phyloP scores from a whole-genome alignment of 2,329 filamentous ascomycete genomes.

The Fusarium oligoseptatum region DNA sequence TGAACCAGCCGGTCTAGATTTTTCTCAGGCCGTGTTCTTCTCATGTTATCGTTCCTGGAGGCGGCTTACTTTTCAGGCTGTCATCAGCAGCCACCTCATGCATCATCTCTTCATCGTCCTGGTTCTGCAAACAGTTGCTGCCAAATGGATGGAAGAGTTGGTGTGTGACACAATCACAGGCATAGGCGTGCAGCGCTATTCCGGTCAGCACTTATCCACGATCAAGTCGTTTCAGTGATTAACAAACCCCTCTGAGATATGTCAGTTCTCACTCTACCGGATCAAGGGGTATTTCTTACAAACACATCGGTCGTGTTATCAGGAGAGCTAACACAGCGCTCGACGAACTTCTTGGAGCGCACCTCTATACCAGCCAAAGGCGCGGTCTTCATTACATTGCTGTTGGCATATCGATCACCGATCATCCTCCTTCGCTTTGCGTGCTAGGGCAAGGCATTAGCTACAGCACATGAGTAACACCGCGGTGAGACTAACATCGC shows the following conservation, averaged over 20 bases:
- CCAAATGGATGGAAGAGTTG: constrained; percentile 78
- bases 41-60: background rate
- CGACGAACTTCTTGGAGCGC: constrained; percentile 67
- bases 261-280: constrained; percentile 20
- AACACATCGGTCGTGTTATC: constrained; percentile 70
- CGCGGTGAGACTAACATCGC: constrained; percentile 56
- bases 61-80: constrained; percentile 71
- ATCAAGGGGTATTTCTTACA: constrained; percentile 55
- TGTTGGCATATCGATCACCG: constrained; percentile 77
- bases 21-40: constrained; percentile 18
- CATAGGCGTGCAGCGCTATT: constrained; percentile 71
- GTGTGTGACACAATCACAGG: constrained; percentile 77
- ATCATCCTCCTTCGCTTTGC: constrained; percentile 72
- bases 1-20: constrained; percentile 68
- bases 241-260: constrained; percentile 49
- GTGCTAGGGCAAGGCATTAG: constrained; percentile 60
- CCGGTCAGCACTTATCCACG: constrained; percentile 30
- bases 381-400: constrained; percentile 70
- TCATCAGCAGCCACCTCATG: constrained; percentile 76
- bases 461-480: background rate
- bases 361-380: constrained; percentile 70
- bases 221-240: background rate
- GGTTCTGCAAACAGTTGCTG: constrained; percentile 68
- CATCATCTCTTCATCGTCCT: constrained; percentile 74
- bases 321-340: constrained; percentile 62